Base-by-base conservation (phyloP, 495 filamentous ascomycete species). In the Pyrenula aspistea region DNA sequence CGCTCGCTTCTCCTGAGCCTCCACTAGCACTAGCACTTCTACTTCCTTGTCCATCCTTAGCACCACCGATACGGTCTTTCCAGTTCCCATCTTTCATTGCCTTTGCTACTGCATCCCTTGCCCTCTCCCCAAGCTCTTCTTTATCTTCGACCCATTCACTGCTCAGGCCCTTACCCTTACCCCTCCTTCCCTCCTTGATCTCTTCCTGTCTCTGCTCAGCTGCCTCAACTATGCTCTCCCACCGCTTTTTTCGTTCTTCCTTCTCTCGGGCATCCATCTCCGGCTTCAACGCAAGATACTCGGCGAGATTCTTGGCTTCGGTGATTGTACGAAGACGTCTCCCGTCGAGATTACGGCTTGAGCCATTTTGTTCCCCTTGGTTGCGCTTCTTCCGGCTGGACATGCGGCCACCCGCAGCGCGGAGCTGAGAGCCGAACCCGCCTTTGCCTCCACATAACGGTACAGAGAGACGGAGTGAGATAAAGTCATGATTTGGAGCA, bases 321-420 rank as follows among this genome's bases (percentile, higher is more conserved):
- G 85, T 91, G 47, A 98, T 85, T 8, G 92, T 96, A 57, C 93
- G 84, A 47, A 97, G 70, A 36, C 93, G 81, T 10, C 94, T 85
- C 0, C 93, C 93, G 62, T 97, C 92, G 12, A 97, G 83, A 61
- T 97, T 97, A 49, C 93, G 83, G 62, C 84, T 94, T 8, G 90
- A 96, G 25, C 83, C 88, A 63, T 91, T 89, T 61, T 85, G 83
- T 36, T 95, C 89, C 53, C 88, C 88, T 62, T 87, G 79, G 57
- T 88, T 79, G 69, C 83, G 84, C 78, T 95, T 96, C 66, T 89
- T 87, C 68, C 89, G 91, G 3, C 83, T 87, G 0, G 89, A 93
- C 93, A 98, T 98, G 72, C 93, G 93, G 15, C 93, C 93, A 65
- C 93, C 93, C 12, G 93, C 93, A 2, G 93, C 93, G 66, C 93